Conservation (phyloP, 768 basidiomycete genomes). For the Boletales sp. region DNA sequence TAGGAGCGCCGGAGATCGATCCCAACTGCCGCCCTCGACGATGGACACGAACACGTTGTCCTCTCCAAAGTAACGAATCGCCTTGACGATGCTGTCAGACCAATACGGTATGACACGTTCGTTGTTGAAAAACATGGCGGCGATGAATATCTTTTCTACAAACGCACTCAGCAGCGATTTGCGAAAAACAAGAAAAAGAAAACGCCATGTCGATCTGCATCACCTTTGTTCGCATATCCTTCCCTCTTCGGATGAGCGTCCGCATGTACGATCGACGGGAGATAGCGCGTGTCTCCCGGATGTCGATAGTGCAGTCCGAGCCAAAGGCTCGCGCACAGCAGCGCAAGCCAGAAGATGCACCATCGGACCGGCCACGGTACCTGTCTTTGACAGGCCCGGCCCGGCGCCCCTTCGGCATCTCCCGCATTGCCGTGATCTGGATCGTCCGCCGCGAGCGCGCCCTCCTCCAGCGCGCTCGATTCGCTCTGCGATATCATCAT, state of each 20-base stretch:
- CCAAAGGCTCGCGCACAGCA: slow-evolving; percentile 2
- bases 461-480: slow-evolving; percentile 1
- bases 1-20: slow-evolving; percentile 11
- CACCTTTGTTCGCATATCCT: slow-evolving; percentile 20
- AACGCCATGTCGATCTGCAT: not conserved
- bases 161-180: too few species aligned
- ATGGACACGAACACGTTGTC: slow-evolving; percentile 39
- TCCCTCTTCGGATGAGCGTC: slow-evolving; percentile 7
- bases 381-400: too few species aligned
- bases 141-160: slow-evolving; percentile 19
- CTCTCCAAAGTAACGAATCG: slow-evolving; percentile 36
- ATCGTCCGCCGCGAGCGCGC: too few species aligned
- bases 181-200: too few species aligned
- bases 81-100: slow-evolving; percentile 32
- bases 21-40: slow-evolving; percentile 35
- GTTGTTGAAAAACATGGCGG: slow-evolving; percentile 40
- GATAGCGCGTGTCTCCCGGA: slow-evolving; percentile 13
- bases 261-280: slow-evolving; percentile 10
- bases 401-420: too few species aligned
- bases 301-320: slow-evolving; percentile 3
- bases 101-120: slow-evolving; percentile 37
- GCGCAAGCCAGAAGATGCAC: slow-evolving; percentile 5
- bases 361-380: too few species aligned
- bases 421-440: too few species aligned
- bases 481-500: slow-evolving; percentile 9